A percentile compares a stretch with the other conserved stretches of the same genome.
These are phyloP conservation scores for Xylaria flabelliformis DNA, from an alignment of 495 filamentous ascomycete species.

Conservation along the genomic window DNA sequence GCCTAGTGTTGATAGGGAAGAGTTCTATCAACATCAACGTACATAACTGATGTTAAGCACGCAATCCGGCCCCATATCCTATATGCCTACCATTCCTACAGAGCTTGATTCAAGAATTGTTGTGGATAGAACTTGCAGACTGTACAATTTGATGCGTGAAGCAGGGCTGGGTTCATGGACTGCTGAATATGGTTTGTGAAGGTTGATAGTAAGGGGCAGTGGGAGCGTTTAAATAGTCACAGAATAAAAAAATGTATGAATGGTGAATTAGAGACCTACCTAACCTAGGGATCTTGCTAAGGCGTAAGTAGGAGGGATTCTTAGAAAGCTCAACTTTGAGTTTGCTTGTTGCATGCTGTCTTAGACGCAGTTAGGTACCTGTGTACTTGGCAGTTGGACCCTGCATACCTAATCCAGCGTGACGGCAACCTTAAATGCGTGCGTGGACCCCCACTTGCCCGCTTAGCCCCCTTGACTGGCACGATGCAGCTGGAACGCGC, in stretches of 20 bases:
- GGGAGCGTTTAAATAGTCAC: too few relatives aligned
- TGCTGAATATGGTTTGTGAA: not conserved
- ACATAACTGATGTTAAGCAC: too few relatives aligned
- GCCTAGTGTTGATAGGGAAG: not conserved
- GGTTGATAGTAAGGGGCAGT: not conserved
- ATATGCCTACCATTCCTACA: not conserved
- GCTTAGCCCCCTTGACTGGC: not conserved
- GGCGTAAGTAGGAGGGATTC: too few relatives aligned
- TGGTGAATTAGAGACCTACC: too few relatives aligned
- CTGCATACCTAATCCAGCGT: not conserved
- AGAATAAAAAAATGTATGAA: not conserved
- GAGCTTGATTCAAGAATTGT: not conserved
- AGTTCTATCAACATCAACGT: not conserved
- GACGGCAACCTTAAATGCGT: not conserved
- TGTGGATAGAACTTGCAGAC: not conserved
- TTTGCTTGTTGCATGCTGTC: not conserved
- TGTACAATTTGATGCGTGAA: not conserved
- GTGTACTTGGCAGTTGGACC: not conserved
- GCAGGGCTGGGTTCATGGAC: not conserved
- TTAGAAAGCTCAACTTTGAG: too few relatives aligned
- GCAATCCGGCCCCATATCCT: too few relatives aligned
- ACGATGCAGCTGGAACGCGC: not conserved
- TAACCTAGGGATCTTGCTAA: not conserved
- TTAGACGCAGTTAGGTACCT: too few relatives aligned
- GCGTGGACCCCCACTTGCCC: slow-evolving; percentile 16